These are phyloP conservation scores for Litsea cubeba DNA, from an alignment of 164 flowering plant species.

Conservation along the genomic window DNA sequence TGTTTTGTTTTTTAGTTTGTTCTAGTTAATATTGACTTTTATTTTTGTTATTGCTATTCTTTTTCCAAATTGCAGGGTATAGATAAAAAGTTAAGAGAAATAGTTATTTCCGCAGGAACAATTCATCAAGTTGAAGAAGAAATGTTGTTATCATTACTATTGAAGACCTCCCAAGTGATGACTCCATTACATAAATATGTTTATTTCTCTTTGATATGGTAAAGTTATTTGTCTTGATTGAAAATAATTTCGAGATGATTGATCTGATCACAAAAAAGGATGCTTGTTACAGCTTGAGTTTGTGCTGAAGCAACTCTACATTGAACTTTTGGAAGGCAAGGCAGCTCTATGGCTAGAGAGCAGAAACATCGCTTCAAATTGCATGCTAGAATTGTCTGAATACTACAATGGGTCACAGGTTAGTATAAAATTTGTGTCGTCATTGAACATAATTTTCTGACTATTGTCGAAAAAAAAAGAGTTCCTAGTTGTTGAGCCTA, in stretches of 20 bases:
- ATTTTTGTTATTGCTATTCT: neutral
- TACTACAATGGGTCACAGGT: conserved; percentile 16
- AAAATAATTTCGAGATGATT: neutral
- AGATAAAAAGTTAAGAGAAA: conserved; percentile 20
- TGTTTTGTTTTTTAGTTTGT: neutral
- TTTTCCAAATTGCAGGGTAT: conserved; percentile 15
- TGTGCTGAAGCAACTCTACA: conserved; percentile 18
- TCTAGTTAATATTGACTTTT: too few relatives aligned
- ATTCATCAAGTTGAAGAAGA: conserved; percentile 24
- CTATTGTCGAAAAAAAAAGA: neutral
- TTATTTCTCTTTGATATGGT: neutral
- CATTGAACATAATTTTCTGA: neutral
- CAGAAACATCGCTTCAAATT: conserved; percentile 12
- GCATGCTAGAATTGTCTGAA: conserved; percentile 17
- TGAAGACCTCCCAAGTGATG: conserved; percentile 25
- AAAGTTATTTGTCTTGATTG: neutral
- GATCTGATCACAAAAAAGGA: conserved; percentile 3
- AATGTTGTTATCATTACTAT: conserved; percentile 10
- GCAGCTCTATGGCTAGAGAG: conserved; percentile 19
- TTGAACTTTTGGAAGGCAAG: conserved; percentile 20
- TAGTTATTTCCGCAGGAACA: conserved; percentile 16
- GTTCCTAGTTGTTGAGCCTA: neutral
- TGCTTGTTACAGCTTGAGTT: conserved; percentile 24
- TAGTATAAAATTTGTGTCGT: neutral
- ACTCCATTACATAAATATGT: neutral